A percentile compares a stretch with the other conserved stretches of the same genome.
These are phyloP conservation scores for Scheffersomyces lignicola DNA, from an alignment of 1,139 yeast species.

Conservation along the genomic window DNA sequence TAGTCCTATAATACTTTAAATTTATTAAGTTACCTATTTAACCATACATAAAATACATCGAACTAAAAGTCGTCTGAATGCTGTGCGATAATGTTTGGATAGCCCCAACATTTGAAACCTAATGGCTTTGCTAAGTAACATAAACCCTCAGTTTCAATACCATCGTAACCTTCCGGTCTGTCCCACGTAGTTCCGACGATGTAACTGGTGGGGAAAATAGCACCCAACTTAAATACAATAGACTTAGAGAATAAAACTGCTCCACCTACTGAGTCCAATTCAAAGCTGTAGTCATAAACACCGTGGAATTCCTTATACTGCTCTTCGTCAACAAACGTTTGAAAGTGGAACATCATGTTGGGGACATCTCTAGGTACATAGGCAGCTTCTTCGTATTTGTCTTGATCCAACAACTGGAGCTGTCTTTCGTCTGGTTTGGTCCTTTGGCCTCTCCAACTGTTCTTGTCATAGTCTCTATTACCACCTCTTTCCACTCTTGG, in stretches of 20 bases:
- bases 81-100: conserved; percentile 39
- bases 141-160: conserved; percentile 53
- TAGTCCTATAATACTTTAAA: no score
- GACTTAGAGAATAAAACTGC: conserved; percentile 46
- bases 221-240: conserved; percentile 44
- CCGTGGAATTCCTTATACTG: conserved; percentile 5
- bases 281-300: conserved; percentile 18
- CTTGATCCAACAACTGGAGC: conserved; percentile 28
- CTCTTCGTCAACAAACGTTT: conserved; percentile 16
- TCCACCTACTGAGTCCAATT: conserved; percentile 51
- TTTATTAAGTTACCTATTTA: no score
- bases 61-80: conserved; percentile 14
- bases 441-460: conserved; percentile 50
- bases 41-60: background rate
- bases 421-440: conserved; percentile 35
- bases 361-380: conserved; percentile 40
- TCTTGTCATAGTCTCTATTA: conserved; percentile 38
- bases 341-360: conserved; percentile 33
- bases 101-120: conserved; percentile 47
- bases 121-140: conserved; percentile 47
- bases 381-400: conserved; percentile 32
- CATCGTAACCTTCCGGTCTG: conserved; percentile 50
- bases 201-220: conserved; percentile 45
- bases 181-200: conserved; percentile 51
- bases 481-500: conserved; percentile 35